phyloP scores from a whole-genome alignment of 257 asterid genomes.

The Leonotis leonurus region DNA sequence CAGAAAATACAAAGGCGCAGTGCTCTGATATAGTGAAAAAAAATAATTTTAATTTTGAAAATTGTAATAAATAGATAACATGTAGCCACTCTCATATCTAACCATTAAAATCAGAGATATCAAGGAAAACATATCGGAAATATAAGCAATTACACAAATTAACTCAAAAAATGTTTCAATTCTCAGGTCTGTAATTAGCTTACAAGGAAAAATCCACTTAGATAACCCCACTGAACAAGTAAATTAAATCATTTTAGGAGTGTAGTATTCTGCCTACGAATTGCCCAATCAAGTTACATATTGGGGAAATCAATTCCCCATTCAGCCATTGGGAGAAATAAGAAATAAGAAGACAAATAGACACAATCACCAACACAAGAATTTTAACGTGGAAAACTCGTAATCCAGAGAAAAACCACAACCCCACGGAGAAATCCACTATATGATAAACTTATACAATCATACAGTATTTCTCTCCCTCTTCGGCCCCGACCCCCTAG shows the following conservation, averaged over 20 bases:
- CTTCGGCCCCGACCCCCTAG: too few relatives aligned
- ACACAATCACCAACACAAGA: too few relatives aligned
- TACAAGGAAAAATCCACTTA: background rate
- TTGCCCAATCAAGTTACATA: constrained; percentile 7
- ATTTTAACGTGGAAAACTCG: too few relatives aligned
- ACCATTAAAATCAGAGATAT: background rate
- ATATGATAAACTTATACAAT: too few relatives aligned
- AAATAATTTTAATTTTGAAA: background rate
- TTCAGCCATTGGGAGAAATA: too few relatives aligned
- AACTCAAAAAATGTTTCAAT: background rate
- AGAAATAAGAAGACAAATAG: too few relatives aligned
- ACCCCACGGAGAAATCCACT: too few relatives aligned
- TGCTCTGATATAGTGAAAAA: constrained; percentile 7
- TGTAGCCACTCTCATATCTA: background rate
- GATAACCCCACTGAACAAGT: background rate
- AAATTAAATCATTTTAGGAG: background rate
- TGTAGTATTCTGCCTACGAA: background rate
- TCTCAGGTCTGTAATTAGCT: background rate
- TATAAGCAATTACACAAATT: background rate
- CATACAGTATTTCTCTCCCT: too few relatives aligned
- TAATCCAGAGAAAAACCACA: too few relatives aligned
- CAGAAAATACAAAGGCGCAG: constrained; percentile 1
- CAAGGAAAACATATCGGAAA: background rate
- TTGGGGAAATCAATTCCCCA: too few relatives aligned
- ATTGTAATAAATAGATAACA: background rate